A percentile compares a stretch with the other conserved stretches of the same genome.
Conservation (phyloP, 1,284 basidiomycete species). For the Boletellus deceptivus region DNA sequence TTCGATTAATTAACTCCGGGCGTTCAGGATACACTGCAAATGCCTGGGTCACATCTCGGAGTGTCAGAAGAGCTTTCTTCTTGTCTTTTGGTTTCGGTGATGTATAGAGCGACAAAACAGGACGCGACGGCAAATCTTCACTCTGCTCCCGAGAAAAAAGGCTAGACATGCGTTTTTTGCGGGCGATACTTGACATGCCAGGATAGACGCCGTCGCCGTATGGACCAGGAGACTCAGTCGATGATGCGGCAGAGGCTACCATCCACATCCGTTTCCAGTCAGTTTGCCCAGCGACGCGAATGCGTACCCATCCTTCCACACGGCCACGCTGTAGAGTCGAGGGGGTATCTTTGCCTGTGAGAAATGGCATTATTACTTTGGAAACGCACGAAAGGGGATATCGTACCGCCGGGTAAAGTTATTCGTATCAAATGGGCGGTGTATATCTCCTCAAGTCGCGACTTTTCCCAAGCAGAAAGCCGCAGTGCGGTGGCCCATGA, state of each 20-base stretch:
- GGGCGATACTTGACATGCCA: conserved; percentile 13
- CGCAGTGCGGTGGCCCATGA: conserved; percentile 94
- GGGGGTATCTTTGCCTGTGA: conserved; percentile 62
- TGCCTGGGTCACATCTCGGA: conserved; percentile 60
- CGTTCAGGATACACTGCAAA: conserved; percentile 94
- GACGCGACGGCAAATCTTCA: conserved; percentile 23
- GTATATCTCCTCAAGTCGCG: conserved; percentile 94
- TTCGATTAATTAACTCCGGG: conserved; percentile 85
- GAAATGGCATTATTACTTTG: conserved; percentile 4
- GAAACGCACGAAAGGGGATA: conserved; percentile 20
- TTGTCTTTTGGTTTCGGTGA: conserved; percentile 67
- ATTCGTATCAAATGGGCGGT: conserved; percentile 91
- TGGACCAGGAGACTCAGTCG: conserved; percentile 20
- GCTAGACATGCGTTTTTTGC: conserved; percentile 68
- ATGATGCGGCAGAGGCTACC: conserved; percentile 56
- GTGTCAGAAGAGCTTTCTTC: conserved; percentile 61
- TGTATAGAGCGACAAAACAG: conserved; percentile 55
- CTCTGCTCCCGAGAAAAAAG: conserved; percentile 55
- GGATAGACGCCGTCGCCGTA: conserved; percentile 12
- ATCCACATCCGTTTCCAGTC: conserved; percentile 97
- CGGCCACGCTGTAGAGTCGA: conserved; percentile 69
- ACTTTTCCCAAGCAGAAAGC: conserved; percentile 93
- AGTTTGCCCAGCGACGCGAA: conserved; percentile 90
- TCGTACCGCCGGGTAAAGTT: conserved; percentile 52
- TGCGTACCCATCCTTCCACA: conserved; percentile 91